Evolutionary conservation across 345 rosid genomes (phyloP).

Genomic region (Pistacia atlantica): DNA sequence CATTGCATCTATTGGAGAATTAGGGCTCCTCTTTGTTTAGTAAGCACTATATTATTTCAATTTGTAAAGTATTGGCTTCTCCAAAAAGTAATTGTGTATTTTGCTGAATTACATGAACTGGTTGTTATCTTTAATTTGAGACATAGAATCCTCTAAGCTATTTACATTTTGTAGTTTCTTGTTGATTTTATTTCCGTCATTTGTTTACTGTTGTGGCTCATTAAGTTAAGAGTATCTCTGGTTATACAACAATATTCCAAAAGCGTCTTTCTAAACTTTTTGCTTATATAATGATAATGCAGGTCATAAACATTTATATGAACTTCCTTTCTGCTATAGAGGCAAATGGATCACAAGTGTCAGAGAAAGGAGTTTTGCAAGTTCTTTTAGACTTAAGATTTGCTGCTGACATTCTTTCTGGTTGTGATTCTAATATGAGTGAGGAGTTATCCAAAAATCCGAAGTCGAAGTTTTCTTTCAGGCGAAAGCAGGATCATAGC

Average conservation of each 20-base stretch:
- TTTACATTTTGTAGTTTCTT: not conserved
- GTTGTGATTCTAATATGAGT: constrained; percentile 53
- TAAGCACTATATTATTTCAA: not conserved
- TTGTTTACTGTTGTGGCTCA: not conserved
- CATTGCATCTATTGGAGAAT: not conserved
- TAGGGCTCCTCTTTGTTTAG: not conserved
- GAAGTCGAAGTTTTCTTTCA: constrained; percentile 54
- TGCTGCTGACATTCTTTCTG: constrained; percentile 82
- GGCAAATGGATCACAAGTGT: constrained; percentile 60
- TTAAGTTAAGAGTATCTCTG: not conserved
- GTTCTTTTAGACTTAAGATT: constrained; percentile 86
- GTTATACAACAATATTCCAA: constrained; percentile 19
- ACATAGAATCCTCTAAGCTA: not conserved
- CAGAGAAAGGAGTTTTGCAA: constrained; percentile 95
- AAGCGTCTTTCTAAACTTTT: constrained; percentile 13
- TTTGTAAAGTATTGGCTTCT: not conserved
- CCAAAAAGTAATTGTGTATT: not conserved
- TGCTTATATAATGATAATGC: constrained; percentile 32
- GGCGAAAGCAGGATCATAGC: constrained; percentile 68
- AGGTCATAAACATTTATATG: constrained; percentile 76
- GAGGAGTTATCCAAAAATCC: constrained; percentile 56
- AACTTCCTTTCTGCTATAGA: constrained; percentile 72
- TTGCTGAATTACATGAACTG: not conserved
- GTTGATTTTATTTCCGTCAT: not conserved
- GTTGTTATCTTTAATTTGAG: not conserved